These are phyloP conservation scores for Phytophthora crassamura DNA, from an alignment of 352 stramenopile species.

Conservation along the genomic window DNA sequence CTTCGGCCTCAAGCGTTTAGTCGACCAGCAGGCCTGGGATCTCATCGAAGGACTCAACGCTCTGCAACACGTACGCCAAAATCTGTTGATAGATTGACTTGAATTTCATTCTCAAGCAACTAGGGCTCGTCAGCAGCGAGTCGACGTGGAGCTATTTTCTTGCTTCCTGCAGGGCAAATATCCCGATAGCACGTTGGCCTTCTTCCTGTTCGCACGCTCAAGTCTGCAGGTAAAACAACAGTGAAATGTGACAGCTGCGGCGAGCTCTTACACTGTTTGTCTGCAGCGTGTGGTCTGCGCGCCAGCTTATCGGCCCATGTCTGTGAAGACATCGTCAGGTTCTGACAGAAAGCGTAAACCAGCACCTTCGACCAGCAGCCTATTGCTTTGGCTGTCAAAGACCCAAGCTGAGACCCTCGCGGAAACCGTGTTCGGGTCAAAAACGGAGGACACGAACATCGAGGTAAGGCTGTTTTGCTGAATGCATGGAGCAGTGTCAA, in stretches of 20 bases:
- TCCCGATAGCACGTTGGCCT: conserved; percentile 48
- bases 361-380: conserved; percentile 21
- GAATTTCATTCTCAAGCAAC: no score
- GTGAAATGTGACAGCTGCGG: not conserved
- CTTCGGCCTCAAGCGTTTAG: conserved; percentile 65
- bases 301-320: conserved; percentile 38
- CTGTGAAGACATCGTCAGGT: conserved; percentile 27
- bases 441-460: conserved; percentile 50
- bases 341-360: conserved; percentile 30
- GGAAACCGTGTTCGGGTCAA: conserved; percentile 55
- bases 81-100: not conserved
- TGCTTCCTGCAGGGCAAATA: conserved; percentile 66
- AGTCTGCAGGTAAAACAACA: conserved; percentile 44
- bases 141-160: conserved; percentile 69
- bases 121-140: conserved; percentile 20
- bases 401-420: conserved; percentile 51
- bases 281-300: conserved; percentile 31
- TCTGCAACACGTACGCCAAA: conserved; percentile 45
- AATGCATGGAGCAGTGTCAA: not conserved
- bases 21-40: conserved; percentile 69
- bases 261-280: not conserved
- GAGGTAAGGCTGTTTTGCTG: conserved; percentile 35
- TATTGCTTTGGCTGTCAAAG: conserved; percentile 58
- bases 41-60: conserved; percentile 55
- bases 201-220: conserved; percentile 62